Percentiles rank a stretch among this genome's conserved stretches.
phyloP scores from a whole-genome alignment of 108 stramenopile species.

The Cyclotella cryptica region DNA sequence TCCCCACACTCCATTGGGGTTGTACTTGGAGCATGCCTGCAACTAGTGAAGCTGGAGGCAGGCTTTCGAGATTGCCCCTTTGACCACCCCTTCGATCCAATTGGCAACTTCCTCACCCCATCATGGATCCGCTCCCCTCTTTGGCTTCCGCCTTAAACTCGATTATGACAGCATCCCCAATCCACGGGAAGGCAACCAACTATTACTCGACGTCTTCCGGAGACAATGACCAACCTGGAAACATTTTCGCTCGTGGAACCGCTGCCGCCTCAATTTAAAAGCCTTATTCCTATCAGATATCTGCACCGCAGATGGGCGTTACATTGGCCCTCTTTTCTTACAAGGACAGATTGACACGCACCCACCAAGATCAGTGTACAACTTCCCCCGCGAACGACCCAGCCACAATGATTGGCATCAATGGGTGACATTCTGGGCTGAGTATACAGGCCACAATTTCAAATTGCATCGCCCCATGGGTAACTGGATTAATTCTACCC shows the following conservation, averaged over 20 bases:
- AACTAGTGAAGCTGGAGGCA: constrained; percentile 23
- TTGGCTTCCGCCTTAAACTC: constrained; percentile 3
- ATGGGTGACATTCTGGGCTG: neutral
- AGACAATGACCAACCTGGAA: neutral
- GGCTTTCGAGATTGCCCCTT: constrained; percentile 11
- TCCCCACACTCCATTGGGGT: neutral
- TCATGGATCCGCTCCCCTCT: constrained; percentile 24
- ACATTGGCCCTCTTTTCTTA: neutral
- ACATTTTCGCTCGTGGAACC: neutral
- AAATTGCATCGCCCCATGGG: neutral
- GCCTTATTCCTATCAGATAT: constrained; percentile 20
- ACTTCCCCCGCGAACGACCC: neutral
- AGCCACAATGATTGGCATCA: neutral
- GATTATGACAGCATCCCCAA: neutral
- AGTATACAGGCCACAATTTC: neutral
- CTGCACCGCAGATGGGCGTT: constrained; percentile 5
- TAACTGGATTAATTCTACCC: neutral
- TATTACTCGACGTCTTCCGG: neutral
- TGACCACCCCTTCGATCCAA: neutral
- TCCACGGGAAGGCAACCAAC: constrained; percentile 1
- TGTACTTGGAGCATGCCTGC: constrained; percentile 11
- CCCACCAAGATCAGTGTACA: neutral
- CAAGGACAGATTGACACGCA: neutral
- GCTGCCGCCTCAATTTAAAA: neutral
- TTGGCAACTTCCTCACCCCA: neutral